Evolutionary conservation across 768 basidiomycete genomes (phyloP).

Genomic region (Thelephora ganbajun): DNA sequence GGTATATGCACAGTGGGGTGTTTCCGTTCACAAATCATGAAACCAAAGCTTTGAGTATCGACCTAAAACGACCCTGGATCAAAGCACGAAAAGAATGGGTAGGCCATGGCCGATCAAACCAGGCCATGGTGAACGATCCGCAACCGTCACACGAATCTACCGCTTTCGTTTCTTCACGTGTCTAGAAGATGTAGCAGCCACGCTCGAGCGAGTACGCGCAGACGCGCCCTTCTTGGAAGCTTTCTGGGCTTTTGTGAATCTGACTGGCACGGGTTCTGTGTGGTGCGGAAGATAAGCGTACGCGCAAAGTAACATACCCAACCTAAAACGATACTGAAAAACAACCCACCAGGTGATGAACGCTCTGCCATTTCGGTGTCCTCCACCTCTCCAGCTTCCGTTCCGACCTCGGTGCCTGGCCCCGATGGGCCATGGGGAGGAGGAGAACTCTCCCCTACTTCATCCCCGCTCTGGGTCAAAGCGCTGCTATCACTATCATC

Average conservation of each 20-base stretch:
- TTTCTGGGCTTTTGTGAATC: constrained; percentile 12
- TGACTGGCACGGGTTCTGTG: constrained; percentile 8
- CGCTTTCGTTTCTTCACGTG: constrained; percentile 34
- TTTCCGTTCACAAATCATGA: too few relatives aligned
- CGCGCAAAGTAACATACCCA: not conserved
- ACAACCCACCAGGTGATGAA: constrained; percentile 37
- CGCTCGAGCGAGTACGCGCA: constrained; percentile 16
- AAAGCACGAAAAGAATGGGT: too few relatives aligned
- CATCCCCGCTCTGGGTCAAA: constrained; percentile 69
- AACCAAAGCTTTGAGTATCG: too few relatives aligned
- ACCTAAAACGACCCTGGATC: too few relatives aligned
- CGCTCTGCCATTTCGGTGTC: constrained; percentile 41
- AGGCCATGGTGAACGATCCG: too few relatives aligned
- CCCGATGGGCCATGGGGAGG: constrained; percentile 54
- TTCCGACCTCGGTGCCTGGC: constrained; percentile 58
- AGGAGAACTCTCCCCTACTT: constrained; percentile 29
- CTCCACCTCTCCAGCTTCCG: constrained; percentile 58
- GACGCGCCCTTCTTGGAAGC: constrained; percentile 15
- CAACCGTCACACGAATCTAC: constrained; percentile 8
- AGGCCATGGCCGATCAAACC: too few relatives aligned
- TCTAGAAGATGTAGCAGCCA: constrained; percentile 20
- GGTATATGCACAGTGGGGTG: too few relatives aligned
- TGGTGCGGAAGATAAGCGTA: not conserved
- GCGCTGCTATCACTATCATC: constrained; percentile 80
- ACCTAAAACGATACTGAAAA: not conserved